These are phyloP conservation scores for Schwanniomyces pseudopolymorphus DNA, from an alignment of 805 yeast species.

Conservation along the genomic window DNA sequence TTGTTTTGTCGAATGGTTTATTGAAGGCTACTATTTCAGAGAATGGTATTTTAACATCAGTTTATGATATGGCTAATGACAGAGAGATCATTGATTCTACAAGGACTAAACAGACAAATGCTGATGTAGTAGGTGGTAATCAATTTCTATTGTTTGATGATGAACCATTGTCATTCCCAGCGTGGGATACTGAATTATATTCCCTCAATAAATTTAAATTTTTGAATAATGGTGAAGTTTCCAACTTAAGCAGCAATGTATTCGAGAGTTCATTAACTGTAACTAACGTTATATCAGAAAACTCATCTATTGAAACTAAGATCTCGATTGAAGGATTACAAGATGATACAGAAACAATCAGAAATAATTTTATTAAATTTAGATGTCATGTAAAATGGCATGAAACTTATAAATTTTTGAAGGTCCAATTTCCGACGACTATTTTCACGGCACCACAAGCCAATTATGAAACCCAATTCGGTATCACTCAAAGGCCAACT, in stretches of 20 bases:
- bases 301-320: slow-evolving; percentile 60
- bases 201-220: slow-evolving; percentile 71
- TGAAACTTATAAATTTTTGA: slow-evolving; percentile 82
- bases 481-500: slow-evolving; percentile 87
- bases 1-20: slow-evolving; percentile 58
- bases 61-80: slow-evolving; percentile 55
- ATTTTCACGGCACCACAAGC: slow-evolving; percentile 69
- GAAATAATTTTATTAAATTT: slow-evolving; percentile 37
- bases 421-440: slow-evolving; percentile 93
- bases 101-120: slow-evolving; percentile 47
- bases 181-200: slow-evolving; percentile 96
- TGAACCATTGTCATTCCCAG: slow-evolving; percentile 87
- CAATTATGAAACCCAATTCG: slow-evolving; percentile 91
- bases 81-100: slow-evolving; percentile 67
- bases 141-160: slow-evolving; percentile 84
- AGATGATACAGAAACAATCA: slow-evolving; percentile 36
- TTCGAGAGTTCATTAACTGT: slow-evolving; percentile 64
- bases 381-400: slow-evolving; percentile 72
- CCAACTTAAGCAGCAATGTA: slow-evolving; percentile 50
- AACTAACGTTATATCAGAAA: slow-evolving; percentile 55
- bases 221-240: slow-evolving; percentile 37
- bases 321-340: slow-evolving; percentile 68
- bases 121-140: slow-evolving; percentile 58
- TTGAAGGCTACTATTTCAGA: slow-evolving; percentile 54
- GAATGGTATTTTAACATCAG: slow-evolving; percentile 57